Base-by-base conservation (phyloP, 177 flowering plant genomes). In the Tripterygium wilfordii region DNA sequence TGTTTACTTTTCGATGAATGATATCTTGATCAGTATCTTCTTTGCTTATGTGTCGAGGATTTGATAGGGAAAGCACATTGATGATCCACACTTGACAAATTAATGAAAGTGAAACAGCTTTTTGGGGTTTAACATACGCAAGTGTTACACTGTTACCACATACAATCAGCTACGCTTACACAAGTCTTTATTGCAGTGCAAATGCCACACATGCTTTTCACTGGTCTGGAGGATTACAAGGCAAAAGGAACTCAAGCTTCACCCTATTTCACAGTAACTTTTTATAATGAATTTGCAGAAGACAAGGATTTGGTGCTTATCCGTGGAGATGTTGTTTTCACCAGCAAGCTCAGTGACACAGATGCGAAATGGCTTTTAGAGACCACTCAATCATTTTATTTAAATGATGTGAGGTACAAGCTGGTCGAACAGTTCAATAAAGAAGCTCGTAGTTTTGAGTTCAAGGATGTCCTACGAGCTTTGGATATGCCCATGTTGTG, bases 191-290 rank as follows among this genome's bases (percentile, higher is more conserved):
- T 57, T 82, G 61, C 90, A 91, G 96, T 80, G 54, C 83, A 84
- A 63, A 58, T 77, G 85, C 98, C 96, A 18, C 78, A 86, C 69
- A 75, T 92, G 45, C 46, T 88, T 62, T 82, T 92, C 75, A 92
- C 96, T 59, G 96, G 98, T 27, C 94, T 92, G 51, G 98, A 92
- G 61, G 98, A 92, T 70, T 92, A 88, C 78, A 92, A 92, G 64
- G 94, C 96, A 42, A 84, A 88, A 72, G 98, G 98, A 65, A 86
- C 96, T 35, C 94, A 92, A 63, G 96, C 96, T 48, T 62, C 96
- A 45, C 98, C 98, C 22, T 86, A 88, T 71, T 78, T 82, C 61
- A 82, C 91, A 2, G 72, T 65, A 16, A 49, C 91, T 3, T 70
- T 79, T 48, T 88, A 88, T 71, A 80, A 75, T 14, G 96, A 92